Evolutionary conservation across 495 filamentous ascomycete species (phyloP), one percentile per base, ranked within the genome.

Genomic region (Pyrenula massariospora): DNA sequence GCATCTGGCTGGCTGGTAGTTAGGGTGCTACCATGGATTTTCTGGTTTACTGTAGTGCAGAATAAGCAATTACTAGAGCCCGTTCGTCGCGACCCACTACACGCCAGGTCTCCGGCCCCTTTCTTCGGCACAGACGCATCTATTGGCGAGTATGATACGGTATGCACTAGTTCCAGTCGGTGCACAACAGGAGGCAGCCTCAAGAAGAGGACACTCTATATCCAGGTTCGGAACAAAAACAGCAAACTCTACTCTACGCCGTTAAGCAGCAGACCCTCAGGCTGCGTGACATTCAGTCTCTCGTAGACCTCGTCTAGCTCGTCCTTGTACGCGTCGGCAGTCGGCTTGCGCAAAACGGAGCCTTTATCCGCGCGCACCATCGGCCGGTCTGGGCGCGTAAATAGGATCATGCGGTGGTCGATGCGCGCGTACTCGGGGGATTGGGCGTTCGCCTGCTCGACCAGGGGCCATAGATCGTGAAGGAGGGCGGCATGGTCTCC

Each of bases 401-500:
- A 48, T 1, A 63, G 21, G 2, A 59, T 48, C 1, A 56, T 56
- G 2, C 24, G 31, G 10, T 50, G 57, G 1, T 51, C 42, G 50
- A 64, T 53, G 12, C 61, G 61, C 10, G 58, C 74, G 55, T 77
- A 70, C 1, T 70, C 69, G 0, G 76, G 74, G 0, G 70, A 76
- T 22, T 70, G 61, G 51, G 69, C 65, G 60, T 82, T 82, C 10
- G 68, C 75, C 42, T 67, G 59, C 21, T 70, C 62, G 2, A 81
- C 65, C 5, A 24, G 24, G 2, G 59, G 59, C 63, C 67, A 68
- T 22, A 62, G 54, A 61, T 49, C 8, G 51, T 64, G 56, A 63
- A 70, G n/a, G 19, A 64, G 5, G 31, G 31, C 31, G 31, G 31
- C 15, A 5, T 42, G 31, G 31, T 42, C 31, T 42, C 15, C 31